Percentiles rank a stretch among this genome's conserved stretches.
Evolutionary conservation across 2,329 filamentous ascomycete genomes (phyloP).

Genomic region (Lasiodiplodia theobromae): DNA sequence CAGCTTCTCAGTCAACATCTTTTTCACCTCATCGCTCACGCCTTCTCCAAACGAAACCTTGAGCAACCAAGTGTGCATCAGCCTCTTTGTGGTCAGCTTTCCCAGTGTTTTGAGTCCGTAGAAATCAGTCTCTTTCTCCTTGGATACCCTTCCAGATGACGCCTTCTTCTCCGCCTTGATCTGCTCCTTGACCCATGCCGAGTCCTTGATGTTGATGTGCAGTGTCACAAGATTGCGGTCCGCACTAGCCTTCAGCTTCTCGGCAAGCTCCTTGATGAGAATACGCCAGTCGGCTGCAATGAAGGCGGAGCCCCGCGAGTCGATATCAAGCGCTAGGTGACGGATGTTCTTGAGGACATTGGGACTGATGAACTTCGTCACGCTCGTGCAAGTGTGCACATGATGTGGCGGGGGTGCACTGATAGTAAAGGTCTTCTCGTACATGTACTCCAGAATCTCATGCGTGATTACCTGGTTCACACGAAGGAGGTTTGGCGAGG

Average conservation of each 20-base stretch:
- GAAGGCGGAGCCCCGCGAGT: background rate
- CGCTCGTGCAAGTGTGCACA: slow-evolving; percentile 15
- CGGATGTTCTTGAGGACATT: background rate
- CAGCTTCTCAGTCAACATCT: background rate
- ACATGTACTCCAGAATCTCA: background rate
- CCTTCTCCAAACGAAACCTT: slow-evolving; percentile 3
- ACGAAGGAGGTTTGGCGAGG: slow-evolving; percentile 6
- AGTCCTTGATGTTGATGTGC: slow-evolving; percentile 18
- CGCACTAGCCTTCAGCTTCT: background rate
- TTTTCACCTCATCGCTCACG: slow-evolving; percentile 10
- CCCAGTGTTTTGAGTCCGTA: slow-evolving; percentile 21
- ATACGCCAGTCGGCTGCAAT: slow-evolving; percentile 6
- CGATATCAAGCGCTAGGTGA: slow-evolving; percentile 22
- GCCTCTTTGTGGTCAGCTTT: slow-evolving; percentile 2
- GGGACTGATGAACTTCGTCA: slow-evolving; percentile 16
- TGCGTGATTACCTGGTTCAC: slow-evolving; percentile 1
- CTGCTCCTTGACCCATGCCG: slow-evolving; percentile 2
- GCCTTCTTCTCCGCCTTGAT: background rate
- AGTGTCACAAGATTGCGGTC: slow-evolving; percentile 5
- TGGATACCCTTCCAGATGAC: background rate
- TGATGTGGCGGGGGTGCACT: slow-evolving; percentile 20
- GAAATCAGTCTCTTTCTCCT: background rate
- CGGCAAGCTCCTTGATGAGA: slow-evolving; percentile 11
- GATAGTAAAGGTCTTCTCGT: slow-evolving; percentile 1
- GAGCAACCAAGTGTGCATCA: background rate